Conservation (phyloP, 352 stramenopile genomes). For the Globisporangium canariense region DNA sequence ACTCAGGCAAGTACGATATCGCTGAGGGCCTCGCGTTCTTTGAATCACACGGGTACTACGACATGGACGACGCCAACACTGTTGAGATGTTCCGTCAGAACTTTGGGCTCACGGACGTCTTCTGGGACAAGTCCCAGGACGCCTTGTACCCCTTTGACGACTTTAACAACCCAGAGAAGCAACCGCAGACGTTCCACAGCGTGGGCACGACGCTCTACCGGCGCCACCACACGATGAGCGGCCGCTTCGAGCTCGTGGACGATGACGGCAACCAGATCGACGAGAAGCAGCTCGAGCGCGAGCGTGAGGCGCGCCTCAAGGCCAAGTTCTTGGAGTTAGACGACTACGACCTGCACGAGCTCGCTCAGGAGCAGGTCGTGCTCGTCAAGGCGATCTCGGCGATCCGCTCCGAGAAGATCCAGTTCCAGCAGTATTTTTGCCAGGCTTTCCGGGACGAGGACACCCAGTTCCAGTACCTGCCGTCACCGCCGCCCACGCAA, state of each 20-base stretch:
- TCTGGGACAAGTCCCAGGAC: slow-evolving; percentile 46
- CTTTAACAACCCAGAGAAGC: slow-evolving; percentile 7
- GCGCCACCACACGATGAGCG: slow-evolving; percentile 16
- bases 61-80: slow-evolving; percentile 78
- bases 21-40: slow-evolving; percentile 71
- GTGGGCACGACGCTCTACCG: slow-evolving; percentile 14
- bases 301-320: slow-evolving; percentile 46
- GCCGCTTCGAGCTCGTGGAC: slow-evolving; percentile 56
- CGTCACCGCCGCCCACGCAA: slow-evolving; percentile 23
- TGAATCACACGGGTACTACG: slow-evolving; percentile 79
- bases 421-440: slow-evolving; percentile 55
- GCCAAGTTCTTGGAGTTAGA: slow-evolving; percentile 55
- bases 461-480: slow-evolving; percentile 20
- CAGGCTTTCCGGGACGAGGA: slow-evolving; percentile 55
- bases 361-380: slow-evolving; percentile 47
- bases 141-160: slow-evolving; percentile 1
- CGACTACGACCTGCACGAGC: slow-evolving; percentile 60
- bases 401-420: slow-evolving; percentile 61
- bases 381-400: slow-evolving; percentile 52
- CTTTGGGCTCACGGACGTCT: slow-evolving; percentile 56
- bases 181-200: slow-evolving; percentile 7
- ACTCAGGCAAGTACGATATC: slow-evolving; percentile 41
- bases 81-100: slow-evolving; percentile 78
- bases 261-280: slow-evolving; percentile 69
- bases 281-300: slow-evolving; percentile 44